These are phyloP conservation scores for Platismatia glauca DNA, from an alignment of 495 filamentous ascomycete species.

Conservation along the genomic window DNA sequence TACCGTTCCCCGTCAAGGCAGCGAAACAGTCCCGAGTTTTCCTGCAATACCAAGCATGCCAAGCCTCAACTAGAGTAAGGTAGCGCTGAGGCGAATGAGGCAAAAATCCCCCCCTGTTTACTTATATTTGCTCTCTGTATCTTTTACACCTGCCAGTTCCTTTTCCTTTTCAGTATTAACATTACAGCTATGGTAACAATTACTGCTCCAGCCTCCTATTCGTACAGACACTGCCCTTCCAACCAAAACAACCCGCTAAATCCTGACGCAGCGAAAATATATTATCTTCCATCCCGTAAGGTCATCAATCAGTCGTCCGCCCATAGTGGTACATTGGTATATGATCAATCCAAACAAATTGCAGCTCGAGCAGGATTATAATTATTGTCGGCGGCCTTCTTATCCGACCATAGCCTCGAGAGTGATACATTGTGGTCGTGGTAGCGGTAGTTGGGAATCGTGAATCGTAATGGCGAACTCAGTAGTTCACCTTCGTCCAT, in stretches of 20 bases:
- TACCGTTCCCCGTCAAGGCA: background rate
- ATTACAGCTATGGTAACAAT: background rate
- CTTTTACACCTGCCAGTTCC: too few relatives aligned
- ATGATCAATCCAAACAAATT: background rate
- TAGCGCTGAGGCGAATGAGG: background rate
- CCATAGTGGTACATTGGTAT: slow-evolving; percentile 4
- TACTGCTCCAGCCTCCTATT: background rate
- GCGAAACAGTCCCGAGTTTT: background rate
- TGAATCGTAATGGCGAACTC: slow-evolving; percentile 1
- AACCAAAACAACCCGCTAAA: background rate
- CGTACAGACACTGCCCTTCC: background rate
- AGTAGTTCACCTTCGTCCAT: slow-evolving; percentile 9
- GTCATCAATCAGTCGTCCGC: background rate
- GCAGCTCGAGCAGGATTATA: background rate
- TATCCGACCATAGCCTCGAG: background rate
- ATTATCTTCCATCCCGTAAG: slow-evolving; percentile 1
- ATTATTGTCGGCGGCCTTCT: background rate
- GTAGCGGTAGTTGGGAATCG: background rate
- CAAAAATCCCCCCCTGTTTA: too few relatives aligned
- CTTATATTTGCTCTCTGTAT: too few relatives aligned
- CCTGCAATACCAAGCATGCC: background rate
- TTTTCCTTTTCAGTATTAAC: background rate
- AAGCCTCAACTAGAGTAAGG: background rate
- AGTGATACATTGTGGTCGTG: background rate
- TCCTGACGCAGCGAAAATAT: background rate